Percentiles rank a stretch among this genome's conserved stretches.
Evolutionary conservation across 345 rosid species (phyloP).

Genomic region (Rhizophora mangle): DNA sequence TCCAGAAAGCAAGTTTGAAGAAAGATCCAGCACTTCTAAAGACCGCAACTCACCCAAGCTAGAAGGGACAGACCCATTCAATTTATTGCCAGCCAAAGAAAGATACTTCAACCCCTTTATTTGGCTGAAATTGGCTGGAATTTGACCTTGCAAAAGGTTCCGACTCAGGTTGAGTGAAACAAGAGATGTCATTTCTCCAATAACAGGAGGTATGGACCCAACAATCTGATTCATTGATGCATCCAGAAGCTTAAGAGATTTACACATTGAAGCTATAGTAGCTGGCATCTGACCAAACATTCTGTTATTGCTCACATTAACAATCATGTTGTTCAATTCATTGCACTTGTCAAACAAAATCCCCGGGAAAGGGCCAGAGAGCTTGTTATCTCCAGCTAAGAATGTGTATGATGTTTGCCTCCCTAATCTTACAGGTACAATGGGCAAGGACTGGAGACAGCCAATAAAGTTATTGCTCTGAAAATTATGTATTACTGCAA

Average conservation of each 20-base stretch:
- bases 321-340: slow-evolving; percentile 25
- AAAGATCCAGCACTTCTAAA: slow-evolving; percentile 4
- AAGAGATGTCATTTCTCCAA: slow-evolving; percentile 28
- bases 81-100: slow-evolving; percentile 28
- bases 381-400: slow-evolving; percentile 31
- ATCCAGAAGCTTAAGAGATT: slow-evolving; percentile 29
- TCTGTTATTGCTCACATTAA: slow-evolving; percentile 24
- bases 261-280: slow-evolving; percentile 25
- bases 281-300: slow-evolving; percentile 22
- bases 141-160: slow-evolving; percentile 25
- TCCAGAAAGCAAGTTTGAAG: slow-evolving; percentile 5
- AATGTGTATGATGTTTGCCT: slow-evolving; percentile 25
- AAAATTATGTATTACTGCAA: slow-evolving; percentile 26
- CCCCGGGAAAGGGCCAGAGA: slow-evolving; percentile 22
- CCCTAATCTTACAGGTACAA: slow-evolving; percentile 19
- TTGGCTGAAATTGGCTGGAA: slow-evolving; percentile 18
- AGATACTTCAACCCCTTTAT: slow-evolving; percentile 22
- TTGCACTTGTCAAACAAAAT: slow-evolving; percentile 20
- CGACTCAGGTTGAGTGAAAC: slow-evolving; percentile 25
- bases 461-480: slow-evolving; percentile 27
- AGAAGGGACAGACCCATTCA: slow-evolving; percentile 17
- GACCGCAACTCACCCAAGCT: slow-evolving; percentile 7
- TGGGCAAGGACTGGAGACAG: slow-evolving; percentile 20
- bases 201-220: slow-evolving; percentile 22
- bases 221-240: slow-evolving; percentile 27